Evolutionary conservation across 257 asterid species (phyloP).

Genomic region (Solanum bukasovii): DNA sequence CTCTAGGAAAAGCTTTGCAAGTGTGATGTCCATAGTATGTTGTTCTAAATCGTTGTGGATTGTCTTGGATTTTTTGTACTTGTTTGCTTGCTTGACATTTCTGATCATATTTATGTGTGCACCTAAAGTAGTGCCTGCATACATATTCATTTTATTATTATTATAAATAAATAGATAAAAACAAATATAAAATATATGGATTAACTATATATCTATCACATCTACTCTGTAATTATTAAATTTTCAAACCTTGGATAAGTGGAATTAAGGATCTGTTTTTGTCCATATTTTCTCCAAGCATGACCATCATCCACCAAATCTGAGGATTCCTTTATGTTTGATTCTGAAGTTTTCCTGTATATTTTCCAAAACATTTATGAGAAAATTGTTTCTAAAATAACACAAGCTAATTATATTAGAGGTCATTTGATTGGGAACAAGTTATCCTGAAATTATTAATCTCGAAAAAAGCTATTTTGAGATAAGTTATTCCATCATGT

Average conservation of each 20-base stretch:
- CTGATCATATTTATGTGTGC: conserved; percentile 64
- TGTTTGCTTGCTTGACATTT: conserved; percentile 58
- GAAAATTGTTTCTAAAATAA: not conserved
- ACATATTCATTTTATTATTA: not conserved
- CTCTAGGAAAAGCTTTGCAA: conserved; percentile 17
- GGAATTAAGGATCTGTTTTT: conserved; percentile 41
- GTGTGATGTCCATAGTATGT: conserved; percentile 52
- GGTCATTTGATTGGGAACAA: not conserved
- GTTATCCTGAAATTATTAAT: too few species aligned
- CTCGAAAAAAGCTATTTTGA: not conserved
- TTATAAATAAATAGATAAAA: not conserved
- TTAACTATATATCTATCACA: not conserved
- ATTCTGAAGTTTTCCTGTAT: conserved; percentile 37
- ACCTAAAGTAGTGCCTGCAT: conserved; percentile 60
- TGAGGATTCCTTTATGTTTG: conserved; percentile 17
- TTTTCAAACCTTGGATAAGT: conserved; percentile 38
- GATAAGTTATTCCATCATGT: too few species aligned
- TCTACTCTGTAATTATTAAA: not conserved
- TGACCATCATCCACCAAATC: conserved; percentile 38
- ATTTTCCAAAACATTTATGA: not conserved
- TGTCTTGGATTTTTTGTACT: conserved; percentile 42
- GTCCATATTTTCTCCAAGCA: conserved; percentile 86
- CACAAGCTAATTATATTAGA: not conserved
- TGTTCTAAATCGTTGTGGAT: conserved; percentile 36
- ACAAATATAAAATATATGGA: not conserved